These are phyloP conservation scores for Malus fusca DNA, from an alignment of 306 rosid genomes.

Conservation along the genomic window DNA sequence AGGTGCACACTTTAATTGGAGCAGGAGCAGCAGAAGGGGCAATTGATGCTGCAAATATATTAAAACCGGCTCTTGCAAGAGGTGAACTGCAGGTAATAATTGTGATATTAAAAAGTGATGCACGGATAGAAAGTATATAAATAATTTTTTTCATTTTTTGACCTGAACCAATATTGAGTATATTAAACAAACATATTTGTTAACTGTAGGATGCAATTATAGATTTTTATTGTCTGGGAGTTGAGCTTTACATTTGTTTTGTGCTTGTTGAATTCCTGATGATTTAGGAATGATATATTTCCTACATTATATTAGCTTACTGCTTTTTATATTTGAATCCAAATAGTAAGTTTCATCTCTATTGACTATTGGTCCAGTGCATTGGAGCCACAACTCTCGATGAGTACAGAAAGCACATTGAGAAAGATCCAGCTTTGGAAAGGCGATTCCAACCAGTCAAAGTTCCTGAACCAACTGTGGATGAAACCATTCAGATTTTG, in stretches of 20 bases:
- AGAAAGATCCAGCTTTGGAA: slow-evolving; percentile 91
- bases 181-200: neutral
- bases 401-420: slow-evolving; percentile 95
- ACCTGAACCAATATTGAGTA: neutral
- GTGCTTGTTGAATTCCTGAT: neutral
- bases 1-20: slow-evolving; percentile 93
- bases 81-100: slow-evolving; percentile 87
- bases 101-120: neutral
- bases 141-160: neutral
- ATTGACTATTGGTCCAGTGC: slow-evolving; percentile 51
- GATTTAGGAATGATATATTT: neutral
- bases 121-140: neutral
- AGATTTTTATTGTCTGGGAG: neutral
- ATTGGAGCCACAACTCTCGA: slow-evolving; percentile 95
- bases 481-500: slow-evolving; percentile 76
- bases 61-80: slow-evolving; percentile 94
- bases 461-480: slow-evolving; percentile 91
- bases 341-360: slow-evolving; percentile 5
- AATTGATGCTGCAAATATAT: slow-evolving; percentile 89
- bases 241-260: neutral
- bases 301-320: neutral
- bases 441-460: slow-evolving; percentile 92
- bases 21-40: slow-evolving; percentile 99
- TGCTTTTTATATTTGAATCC: neutral
- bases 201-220: neutral